Conservation (phyloP, 208 protist genomes). For the Leptomonas seymouri region DNA sequence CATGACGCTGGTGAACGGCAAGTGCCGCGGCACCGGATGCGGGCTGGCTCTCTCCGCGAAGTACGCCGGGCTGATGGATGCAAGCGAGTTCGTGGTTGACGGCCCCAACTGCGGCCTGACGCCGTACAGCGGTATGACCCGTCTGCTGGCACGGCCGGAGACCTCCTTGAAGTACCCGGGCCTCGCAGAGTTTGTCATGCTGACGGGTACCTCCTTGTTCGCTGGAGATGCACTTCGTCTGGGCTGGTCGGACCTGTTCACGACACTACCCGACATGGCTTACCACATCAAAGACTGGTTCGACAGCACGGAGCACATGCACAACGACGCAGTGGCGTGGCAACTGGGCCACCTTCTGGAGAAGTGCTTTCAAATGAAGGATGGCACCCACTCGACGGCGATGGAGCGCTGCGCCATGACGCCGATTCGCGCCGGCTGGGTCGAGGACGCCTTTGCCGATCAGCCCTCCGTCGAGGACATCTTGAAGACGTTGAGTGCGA, state of each 20-base stretch:
- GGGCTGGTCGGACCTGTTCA: slow-evolving; percentile 91
- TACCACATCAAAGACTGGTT: slow-evolving; percentile 94
- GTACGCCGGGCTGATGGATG: slow-evolving; percentile 83
- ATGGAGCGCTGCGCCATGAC: slow-evolving; percentile 90
- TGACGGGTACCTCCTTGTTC: slow-evolving; percentile 90
- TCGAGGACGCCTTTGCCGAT: slow-evolving; percentile 92
- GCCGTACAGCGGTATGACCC: slow-evolving; percentile 82
- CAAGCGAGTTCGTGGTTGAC: slow-evolving; percentile 88
- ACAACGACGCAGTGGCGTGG: slow-evolving; percentile 92
- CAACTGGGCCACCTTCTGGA: slow-evolving; percentile 90
- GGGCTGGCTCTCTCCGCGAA: slow-evolving; percentile 86
- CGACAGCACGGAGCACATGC: slow-evolving; percentile 89
- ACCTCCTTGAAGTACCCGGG: slow-evolving; percentile 92
- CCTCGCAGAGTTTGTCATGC: slow-evolving; percentile 89
- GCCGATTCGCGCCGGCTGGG: slow-evolving; percentile 80
- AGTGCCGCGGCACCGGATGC: slow-evolving; percentile 84
- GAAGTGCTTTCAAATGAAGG: slow-evolving; percentile 86
- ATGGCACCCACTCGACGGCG: slow-evolving; percentile 63
- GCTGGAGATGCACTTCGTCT: slow-evolving; percentile 88
- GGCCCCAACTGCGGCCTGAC: slow-evolving; percentile 84
- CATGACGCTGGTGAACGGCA: slow-evolving; percentile 91
- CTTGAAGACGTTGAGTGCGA: slow-evolving; percentile 67
- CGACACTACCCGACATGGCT: slow-evolving; percentile 81
- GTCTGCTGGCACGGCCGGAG: slow-evolving; percentile 79
- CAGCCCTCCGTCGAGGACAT: slow-evolving; percentile 84